These are phyloP conservation scores for Microbotryum scabiosae DNA, from an alignment of 1,284 basidiomycete species.

Conservation along the genomic window DNA sequence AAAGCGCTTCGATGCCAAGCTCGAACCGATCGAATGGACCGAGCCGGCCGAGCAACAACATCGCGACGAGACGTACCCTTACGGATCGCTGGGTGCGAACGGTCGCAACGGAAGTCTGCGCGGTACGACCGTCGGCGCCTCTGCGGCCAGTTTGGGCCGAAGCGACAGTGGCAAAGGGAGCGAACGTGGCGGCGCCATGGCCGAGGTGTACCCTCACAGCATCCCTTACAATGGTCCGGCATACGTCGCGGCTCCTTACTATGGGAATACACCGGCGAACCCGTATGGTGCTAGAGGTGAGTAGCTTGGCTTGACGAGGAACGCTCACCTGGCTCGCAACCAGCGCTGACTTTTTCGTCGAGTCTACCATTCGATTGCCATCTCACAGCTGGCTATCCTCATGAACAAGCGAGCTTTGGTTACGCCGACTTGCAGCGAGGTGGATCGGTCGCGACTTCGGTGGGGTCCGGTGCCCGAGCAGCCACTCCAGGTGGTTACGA, in stretches of 20 bases:
- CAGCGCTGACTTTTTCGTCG: not conserved
- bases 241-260: slow-evolving; percentile 9
- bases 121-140: not conserved
- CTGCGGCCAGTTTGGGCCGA: slow-evolving; percentile 16
- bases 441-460: slow-evolving; percentile 6
- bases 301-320: not conserved
- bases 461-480: not conserved
- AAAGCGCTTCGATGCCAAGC: slow-evolving; percentile 26
- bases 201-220: slow-evolving; percentile 11
- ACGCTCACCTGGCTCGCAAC: not conserved
- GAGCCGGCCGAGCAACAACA: slow-evolving; percentile 1
- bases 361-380: not conserved
- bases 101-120: not conserved
- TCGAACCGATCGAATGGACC: slow-evolving; percentile 28
- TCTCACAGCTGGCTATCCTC: slow-evolving; percentile 21
- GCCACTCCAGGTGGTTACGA: slow-evolving; percentile 3
- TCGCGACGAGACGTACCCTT: not conserved
- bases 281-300: slow-evolving; percentile 1
- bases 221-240: slow-evolving; percentile 16
- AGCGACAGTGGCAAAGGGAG: slow-evolving; percentile 15
- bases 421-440: slow-evolving; percentile 27
- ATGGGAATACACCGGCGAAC: slow-evolving; percentile 8
- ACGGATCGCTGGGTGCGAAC: not conserved
- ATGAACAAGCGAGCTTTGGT: slow-evolving; percentile 15
- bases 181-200: slow-evolving; percentile 8